Evolutionary conservation across 164 flowering plant genomes (phyloP).

Genomic region (Brasenia schreberi): DNA sequence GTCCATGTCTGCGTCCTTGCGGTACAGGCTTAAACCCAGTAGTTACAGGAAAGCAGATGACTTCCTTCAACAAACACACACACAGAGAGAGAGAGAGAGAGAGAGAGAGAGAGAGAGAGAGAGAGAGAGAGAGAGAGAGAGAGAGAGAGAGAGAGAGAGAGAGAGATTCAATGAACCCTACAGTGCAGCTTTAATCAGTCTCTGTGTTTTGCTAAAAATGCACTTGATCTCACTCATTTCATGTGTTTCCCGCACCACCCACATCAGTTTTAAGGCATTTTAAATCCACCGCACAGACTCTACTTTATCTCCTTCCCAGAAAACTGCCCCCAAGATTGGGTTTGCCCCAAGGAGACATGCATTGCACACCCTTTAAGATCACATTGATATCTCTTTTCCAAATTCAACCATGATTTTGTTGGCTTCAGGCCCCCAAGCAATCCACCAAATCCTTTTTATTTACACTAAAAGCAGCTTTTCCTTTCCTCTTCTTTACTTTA

Average conservation of each 20-base stretch:
- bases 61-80: too few relatives aligned
- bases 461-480: background rate
- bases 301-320: background rate
- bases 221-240: background rate
- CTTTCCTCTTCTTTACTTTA: too few relatives aligned
- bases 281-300: background rate
- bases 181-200: background rate
- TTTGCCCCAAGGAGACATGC: background rate
- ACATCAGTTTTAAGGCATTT: background rate
- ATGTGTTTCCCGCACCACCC: background rate
- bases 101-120: background rate
- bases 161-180: background rate
- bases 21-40: background rate
- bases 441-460: background rate
- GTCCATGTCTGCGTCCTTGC: background rate
- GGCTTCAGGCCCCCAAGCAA: background rate
- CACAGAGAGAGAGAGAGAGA: background rate
- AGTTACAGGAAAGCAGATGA: background rate
- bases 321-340: background rate
- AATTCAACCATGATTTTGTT: background rate
- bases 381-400: background rate
- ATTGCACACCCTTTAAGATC: background rate
- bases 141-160: background rate
- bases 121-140: background rate
- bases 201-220: background rate